phyloP scores from a whole-genome alignment of 192 early-diverging fungal genomes.

The Podila horticola region DNA sequence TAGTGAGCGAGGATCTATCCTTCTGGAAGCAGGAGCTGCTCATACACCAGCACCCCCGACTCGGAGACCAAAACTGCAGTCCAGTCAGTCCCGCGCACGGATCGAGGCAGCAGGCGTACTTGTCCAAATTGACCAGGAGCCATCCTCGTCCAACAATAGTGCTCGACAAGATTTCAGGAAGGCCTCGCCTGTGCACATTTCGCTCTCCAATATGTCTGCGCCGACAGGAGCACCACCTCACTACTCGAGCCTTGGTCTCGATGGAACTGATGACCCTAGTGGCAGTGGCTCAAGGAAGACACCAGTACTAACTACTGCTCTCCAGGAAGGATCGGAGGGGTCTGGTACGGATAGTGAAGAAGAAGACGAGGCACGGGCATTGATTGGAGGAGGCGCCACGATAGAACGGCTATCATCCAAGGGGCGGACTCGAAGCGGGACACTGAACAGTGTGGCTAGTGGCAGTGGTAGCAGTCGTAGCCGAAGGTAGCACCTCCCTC shows the following conservation, averaged over 20 bases:
- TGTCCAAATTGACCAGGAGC: conserved; percentile 33
- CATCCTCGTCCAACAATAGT: neutral
- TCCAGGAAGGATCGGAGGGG: neutral
- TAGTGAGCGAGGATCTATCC: conserved; percentile 73
- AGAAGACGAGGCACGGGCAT: neutral
- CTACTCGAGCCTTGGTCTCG: conserved; percentile 14
- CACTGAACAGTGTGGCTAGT: neutral
- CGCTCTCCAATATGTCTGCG: conserved; percentile 30
- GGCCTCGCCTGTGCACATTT: conserved; percentile 6
- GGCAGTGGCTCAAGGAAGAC: neutral
- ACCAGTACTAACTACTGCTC: neutral
- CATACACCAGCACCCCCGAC: conserved; percentile 14
- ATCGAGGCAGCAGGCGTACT: conserved; percentile 34
- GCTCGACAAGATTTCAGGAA: conserved; percentile 1
- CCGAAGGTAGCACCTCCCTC: neutral
- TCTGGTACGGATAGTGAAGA: neutral
- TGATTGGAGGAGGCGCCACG: conserved; percentile 3
- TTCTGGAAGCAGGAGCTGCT: conserved; percentile 56
- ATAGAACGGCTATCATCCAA: neutral
- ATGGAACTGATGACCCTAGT: neutral
- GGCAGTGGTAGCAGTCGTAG: neutral
- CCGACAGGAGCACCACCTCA: conserved; percentile 21
- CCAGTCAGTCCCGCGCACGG: conserved; percentile 32
- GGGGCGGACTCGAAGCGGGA: neutral
- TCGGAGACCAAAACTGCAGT: conserved; percentile 28